phyloP scores from a whole-genome alignment of 2,329 filamentous ascomycete species.

The Diplocarpon mali region DNA sequence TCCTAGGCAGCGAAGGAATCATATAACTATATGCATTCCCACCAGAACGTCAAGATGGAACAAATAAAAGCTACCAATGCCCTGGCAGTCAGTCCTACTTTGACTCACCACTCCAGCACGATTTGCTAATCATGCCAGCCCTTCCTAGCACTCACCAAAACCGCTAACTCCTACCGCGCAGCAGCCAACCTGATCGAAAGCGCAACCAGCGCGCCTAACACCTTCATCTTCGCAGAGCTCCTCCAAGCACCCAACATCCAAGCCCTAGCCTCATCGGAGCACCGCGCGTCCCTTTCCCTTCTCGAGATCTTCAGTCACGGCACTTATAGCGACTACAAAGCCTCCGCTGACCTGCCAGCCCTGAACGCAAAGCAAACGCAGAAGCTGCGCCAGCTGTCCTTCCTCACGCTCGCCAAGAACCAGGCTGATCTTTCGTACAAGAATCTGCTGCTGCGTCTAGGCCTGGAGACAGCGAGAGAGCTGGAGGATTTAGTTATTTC shows the following conservation, averaged over 20 bases:
- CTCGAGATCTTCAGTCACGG: slow-evolving; percentile 90
- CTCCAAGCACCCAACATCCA: slow-evolving; percentile 72
- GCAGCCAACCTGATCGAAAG: slow-evolving; percentile 77
- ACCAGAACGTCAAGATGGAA: slow-evolving; percentile 45
- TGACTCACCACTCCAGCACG: background rate
- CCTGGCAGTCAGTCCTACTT: slow-evolving; percentile 40
- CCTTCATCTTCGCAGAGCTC: slow-evolving; percentile 91
- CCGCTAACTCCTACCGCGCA: slow-evolving; percentile 71
- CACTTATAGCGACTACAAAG: slow-evolving; percentile 65
- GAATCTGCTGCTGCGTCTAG: slow-evolving; percentile 54
- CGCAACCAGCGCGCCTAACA: slow-evolving; percentile 81
- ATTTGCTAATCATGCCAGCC: slow-evolving; percentile 43
- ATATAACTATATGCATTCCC: background rate
- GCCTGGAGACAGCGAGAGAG: slow-evolving; percentile 52
- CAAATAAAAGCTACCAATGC: slow-evolving; percentile 58
- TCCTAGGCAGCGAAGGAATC: slow-evolving; percentile 9
- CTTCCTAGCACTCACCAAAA: slow-evolving; percentile 82
- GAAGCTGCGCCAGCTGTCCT: slow-evolving; percentile 84
- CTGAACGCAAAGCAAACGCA: slow-evolving; percentile 62
- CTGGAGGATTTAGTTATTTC: slow-evolving; percentile 81
- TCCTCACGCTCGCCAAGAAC: slow-evolving; percentile 68
- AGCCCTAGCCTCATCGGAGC: slow-evolving; percentile 52
- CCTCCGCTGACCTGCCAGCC: slow-evolving; percentile 48
- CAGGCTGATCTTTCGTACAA: slow-evolving; percentile 61
- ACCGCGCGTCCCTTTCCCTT: slow-evolving; percentile 52